These are phyloP conservation scores for Monilinia vaccinii-corymbosi DNA, from an alignment of 2,329 filamentous ascomycete genomes.

Conservation along the genomic window DNA sequence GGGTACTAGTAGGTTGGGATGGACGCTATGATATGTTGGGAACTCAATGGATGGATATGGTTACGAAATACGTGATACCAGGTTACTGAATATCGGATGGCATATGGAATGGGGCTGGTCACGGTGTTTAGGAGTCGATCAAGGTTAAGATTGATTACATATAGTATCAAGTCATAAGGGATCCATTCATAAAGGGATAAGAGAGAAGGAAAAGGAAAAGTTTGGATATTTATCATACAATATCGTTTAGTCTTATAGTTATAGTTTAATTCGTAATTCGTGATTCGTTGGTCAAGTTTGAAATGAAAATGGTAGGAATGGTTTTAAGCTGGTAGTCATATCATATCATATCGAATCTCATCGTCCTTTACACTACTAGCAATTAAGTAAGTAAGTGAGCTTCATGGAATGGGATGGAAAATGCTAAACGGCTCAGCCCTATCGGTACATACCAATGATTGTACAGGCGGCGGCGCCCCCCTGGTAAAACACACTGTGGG, in stretches of 20 bases:
- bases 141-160: background rate
- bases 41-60: background rate
- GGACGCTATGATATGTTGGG: background rate
- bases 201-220: background rate
- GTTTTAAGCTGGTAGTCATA: no score
- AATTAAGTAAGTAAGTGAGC: no score
- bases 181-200: background rate
- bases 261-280: no score
- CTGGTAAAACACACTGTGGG: background rate
- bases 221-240: background rate
- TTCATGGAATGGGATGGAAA: no score
- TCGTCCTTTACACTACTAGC: no score
- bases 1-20: no score
- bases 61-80: background rate
- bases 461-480: no score
- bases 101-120: background rate
- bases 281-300: no score
- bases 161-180: background rate
- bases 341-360: no score
- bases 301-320: no score
- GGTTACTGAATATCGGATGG: background rate
- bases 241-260: background rate
- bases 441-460: background rate
- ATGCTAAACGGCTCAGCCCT: background rate
- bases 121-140: background rate